Conservation (phyloP, 1,139 yeast species). For the Yamadazyma blattariae region DNA sequence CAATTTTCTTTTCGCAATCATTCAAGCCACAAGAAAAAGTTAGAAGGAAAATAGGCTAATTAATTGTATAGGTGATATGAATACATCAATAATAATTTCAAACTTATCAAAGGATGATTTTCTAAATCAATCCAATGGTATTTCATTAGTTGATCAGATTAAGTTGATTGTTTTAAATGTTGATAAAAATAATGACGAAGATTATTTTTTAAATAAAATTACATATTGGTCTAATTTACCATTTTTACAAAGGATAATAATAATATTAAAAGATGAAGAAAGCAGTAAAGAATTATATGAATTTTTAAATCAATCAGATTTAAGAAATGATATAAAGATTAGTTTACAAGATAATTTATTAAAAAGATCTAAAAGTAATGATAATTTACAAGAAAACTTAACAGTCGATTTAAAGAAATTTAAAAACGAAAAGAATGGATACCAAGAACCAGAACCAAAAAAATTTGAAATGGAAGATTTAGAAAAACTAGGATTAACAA, state of each 20-base stretch:
- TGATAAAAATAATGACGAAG: slow-evolving; percentile 17
- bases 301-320: slow-evolving; percentile 16
- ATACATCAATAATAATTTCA: slow-evolving; percentile 37
- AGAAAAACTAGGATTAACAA: slow-evolving; percentile 16
- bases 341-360: slow-evolving; percentile 43
- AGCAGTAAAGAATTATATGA: slow-evolving; percentile 27
- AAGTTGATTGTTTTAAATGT: slow-evolving; percentile 32
- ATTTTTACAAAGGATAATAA: slow-evolving; percentile 38
- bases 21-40: no score
- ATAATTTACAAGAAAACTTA: slow-evolving; percentile 16
- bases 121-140: slow-evolving; percentile 14
- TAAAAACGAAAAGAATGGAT: slow-evolving; percentile 19
- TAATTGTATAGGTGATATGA: no score
- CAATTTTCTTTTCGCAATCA: neutral
- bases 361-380: slow-evolving; percentile 39
- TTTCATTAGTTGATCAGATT: slow-evolving; percentile 35
- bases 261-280: slow-evolving; percentile 33
- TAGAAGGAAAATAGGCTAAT: no score
- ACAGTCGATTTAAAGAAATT: slow-evolving; percentile 26
- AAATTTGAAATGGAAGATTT: slow-evolving; percentile 28
- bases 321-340: slow-evolving; percentile 20
- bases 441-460: slow-evolving; percentile 41
- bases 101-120: slow-evolving; percentile 34
- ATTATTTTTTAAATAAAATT: slow-evolving; percentile 27
- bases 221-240: slow-evolving; percentile 47